These are phyloP conservation scores for Hylodesmum podocarpum DNA, from an alignment of 306 rosid genomes.

Conservation along the genomic window DNA sequence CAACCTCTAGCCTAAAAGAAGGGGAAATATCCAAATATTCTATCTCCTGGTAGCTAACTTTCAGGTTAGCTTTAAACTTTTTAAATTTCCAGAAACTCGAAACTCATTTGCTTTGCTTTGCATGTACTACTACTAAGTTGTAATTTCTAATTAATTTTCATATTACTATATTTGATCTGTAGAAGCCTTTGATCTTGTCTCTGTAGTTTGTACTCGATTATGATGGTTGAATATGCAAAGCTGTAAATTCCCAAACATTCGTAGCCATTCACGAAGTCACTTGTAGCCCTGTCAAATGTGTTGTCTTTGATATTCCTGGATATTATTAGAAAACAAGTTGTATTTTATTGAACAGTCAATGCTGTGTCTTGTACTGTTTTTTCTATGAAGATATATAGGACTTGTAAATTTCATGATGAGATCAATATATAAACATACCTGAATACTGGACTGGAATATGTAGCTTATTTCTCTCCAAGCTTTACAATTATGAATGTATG, in stretches of 20 bases:
- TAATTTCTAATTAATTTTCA: not conserved
- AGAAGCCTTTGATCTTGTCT: not conserved
- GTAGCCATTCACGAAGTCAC: not conserved
- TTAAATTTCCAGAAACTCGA: not conserved
- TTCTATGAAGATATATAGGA: not conserved
- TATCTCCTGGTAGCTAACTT: constrained; percentile 3
- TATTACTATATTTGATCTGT: not conserved
- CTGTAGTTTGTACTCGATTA: not conserved
- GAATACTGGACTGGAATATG: not conserved
- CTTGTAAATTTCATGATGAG: not conserved
- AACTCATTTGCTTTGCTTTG: not conserved
- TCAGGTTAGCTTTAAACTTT: not conserved
- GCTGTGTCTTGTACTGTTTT: not conserved
- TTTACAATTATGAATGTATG: not conserved
- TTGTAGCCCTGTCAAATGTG: not conserved
- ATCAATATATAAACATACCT: not conserved
- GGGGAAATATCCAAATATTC: not conserved
- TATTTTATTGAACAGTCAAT: not conserved
- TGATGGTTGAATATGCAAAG: not conserved
- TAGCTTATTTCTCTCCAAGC: not conserved
- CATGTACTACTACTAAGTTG: not conserved
- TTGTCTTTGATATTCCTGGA: not conserved
- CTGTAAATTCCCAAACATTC: not conserved
- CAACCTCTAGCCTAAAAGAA: not conserved
- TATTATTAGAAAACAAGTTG: not conserved